Evolutionary conservation across 1,284 basidiomycete genomes (phyloP).

Genomic region (Amylostereum areolatum): DNA sequence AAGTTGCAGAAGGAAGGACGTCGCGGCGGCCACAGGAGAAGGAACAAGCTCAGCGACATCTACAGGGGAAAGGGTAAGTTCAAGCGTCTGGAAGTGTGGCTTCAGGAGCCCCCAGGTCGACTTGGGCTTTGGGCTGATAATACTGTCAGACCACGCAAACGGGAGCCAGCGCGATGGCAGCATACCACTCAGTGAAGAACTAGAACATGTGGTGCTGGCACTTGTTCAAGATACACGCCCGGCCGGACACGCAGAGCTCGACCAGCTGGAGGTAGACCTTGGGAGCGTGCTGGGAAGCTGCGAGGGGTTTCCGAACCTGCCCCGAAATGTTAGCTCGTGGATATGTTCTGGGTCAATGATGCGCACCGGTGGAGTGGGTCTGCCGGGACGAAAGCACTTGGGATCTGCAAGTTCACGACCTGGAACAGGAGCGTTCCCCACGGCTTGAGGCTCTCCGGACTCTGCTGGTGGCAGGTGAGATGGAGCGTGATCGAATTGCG

Average conservation of each 20-base stretch:
- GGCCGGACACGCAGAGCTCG: slow-evolving; percentile 62
- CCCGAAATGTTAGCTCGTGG: neutral
- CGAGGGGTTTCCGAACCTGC: slow-evolving; percentile 78
- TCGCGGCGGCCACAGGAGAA: slow-evolving; percentile 71
- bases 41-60: slow-evolving; percentile 78
- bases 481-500: slow-evolving; percentile 71
- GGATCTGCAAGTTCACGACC: slow-evolving; percentile 65
- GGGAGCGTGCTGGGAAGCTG: slow-evolving; percentile 70
- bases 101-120: slow-evolving; percentile 83
- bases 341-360: neutral
- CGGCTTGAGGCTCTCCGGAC: slow-evolving; percentile 65
- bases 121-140: slow-evolving; percentile 75
- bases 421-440: slow-evolving; percentile 82
- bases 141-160: slow-evolving; percentile 1
- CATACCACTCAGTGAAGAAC: slow-evolving; percentile 82
- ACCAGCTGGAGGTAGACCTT: slow-evolving; percentile 74
- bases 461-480: slow-evolving; percentile 70
- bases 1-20: slow-evolving; percentile 71
- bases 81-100: slow-evolving; percentile 70
- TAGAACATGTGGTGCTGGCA: slow-evolving; percentile 76
- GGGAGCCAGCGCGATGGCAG: slow-evolving; percentile 4
- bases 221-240: slow-evolving; percentile 76
- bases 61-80: slow-evolving; percentile 36
- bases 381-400: slow-evolving; percentile 57
- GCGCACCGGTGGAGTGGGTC: slow-evolving; percentile 68